phyloP scores from a whole-genome alignment of 495 filamentous ascomycete species.

The Daldinia loculata region DNA sequence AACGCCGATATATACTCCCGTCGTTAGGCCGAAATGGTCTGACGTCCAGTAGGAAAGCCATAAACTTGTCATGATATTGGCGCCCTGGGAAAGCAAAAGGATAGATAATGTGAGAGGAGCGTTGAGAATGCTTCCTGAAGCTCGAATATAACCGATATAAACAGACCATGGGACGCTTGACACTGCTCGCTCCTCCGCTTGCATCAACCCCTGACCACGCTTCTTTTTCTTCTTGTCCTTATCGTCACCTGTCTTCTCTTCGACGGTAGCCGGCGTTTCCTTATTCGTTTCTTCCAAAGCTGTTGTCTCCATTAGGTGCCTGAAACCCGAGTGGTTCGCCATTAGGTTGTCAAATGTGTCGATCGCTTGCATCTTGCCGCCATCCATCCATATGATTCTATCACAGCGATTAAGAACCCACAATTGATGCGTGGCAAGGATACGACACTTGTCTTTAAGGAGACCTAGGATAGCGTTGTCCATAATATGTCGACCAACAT shows the following conservation, averaged over 20 bases:
- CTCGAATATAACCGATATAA: conserved; percentile 80
- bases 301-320: conserved; percentile 82
- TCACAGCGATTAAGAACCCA: conserved; percentile 92
- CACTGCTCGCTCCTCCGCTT: conserved; percentile 84
- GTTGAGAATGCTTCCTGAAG: conserved; percentile 80
- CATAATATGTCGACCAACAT: conserved; percentile 93
- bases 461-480: conserved; percentile 93
- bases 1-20: conserved; percentile 81
- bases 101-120: conserved; percentile 69
- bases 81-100: conserved; percentile 75
- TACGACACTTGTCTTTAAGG: conserved; percentile 85
- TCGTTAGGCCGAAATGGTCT: conserved; percentile 70
- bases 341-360: conserved; percentile 91
- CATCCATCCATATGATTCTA: conserved; percentile 89
- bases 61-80: conserved; percentile 85
- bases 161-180: conserved; percentile 85
- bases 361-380: conserved; percentile 80
- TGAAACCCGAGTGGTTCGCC: conserved; percentile 75
- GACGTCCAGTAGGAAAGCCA: conserved; percentile 96
- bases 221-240: conserved; percentile 71
- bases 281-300: conserved; percentile 73
- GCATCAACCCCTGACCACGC: conserved; percentile 77
- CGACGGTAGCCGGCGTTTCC: conserved; percentile 51
- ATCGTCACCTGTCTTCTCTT: conserved; percentile 55
- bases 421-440: conserved; percentile 93